Percentiles rank a stretch among this genome's conserved stretches.
Evolutionary conservation across 2,329 filamentous ascomycete species (phyloP).

Genomic region (Myriosclerotinia curreyana): DNA sequence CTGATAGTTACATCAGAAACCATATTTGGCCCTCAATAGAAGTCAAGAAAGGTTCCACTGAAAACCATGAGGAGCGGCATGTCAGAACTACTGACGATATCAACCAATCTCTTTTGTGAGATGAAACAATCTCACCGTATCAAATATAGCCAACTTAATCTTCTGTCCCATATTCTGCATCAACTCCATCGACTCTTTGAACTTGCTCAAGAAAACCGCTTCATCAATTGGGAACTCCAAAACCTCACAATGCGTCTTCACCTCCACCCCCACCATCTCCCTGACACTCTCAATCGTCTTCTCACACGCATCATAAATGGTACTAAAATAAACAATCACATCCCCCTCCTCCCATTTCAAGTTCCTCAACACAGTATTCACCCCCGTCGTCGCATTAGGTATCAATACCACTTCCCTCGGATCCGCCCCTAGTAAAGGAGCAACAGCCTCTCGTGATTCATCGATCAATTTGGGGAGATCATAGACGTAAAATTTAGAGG

Average conservation of each 20-base stretch:
- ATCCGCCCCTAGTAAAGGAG: slow-evolving; percentile 62
- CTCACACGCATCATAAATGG: slow-evolving; percentile 74
- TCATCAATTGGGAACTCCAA: slow-evolving; percentile 69
- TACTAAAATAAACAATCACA: slow-evolving; percentile 72
- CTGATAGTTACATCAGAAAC: slow-evolving; percentile 47
- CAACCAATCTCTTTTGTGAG: not conserved
- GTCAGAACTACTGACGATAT: slow-evolving; percentile 4
- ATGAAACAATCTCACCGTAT: slow-evolving; percentile 38
- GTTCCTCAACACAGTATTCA: slow-evolving; percentile 76
- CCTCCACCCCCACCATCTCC: slow-evolving; percentile 26
- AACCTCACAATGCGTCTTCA: slow-evolving; percentile 44
- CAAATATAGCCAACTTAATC: slow-evolving; percentile 4
- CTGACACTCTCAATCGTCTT: slow-evolving; percentile 67
- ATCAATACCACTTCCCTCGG: slow-evolving; percentile 70
- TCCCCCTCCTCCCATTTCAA: slow-evolving; percentile 63
- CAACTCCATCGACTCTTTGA: not conserved
- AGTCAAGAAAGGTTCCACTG: not conserved
- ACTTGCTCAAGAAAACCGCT: not conserved
- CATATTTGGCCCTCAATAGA: not conserved
- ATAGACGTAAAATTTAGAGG: slow-evolving; percentile 74
- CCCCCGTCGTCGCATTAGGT: slow-evolving; percentile 71
- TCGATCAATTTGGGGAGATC: slow-evolving; percentile 61
- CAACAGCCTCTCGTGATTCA: slow-evolving; percentile 60
- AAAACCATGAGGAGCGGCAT: not conserved
- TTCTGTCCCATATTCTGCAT: not conserved